Conservation (phyloP, 106 monocot genomes). For the Xerophyta viscosa region DNA sequence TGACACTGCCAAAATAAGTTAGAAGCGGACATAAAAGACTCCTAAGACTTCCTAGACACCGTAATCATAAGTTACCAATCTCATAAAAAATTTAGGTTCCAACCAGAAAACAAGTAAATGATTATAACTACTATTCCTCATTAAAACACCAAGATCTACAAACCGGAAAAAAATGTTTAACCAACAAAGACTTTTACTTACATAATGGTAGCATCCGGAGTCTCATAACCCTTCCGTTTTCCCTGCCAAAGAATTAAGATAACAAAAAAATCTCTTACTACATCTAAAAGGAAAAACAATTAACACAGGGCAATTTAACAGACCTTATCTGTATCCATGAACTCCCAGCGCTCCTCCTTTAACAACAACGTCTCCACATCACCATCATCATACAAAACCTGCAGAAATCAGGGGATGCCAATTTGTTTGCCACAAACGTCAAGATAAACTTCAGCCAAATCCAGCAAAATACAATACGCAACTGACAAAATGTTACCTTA, state of each 20-base stretch:
- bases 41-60: too few relatives aligned
- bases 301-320: neutral
- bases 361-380: slow-evolving; percentile 41
- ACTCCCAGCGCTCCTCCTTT: slow-evolving; percentile 40
- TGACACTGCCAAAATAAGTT: too few relatives aligned
- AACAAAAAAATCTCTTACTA: neutral
- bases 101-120: too few relatives aligned
- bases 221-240: neutral
- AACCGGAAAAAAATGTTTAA: too few relatives aligned
- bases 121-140: too few relatives aligned
- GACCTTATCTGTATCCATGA: slow-evolving; percentile 13
- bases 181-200: neutral
- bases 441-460: neutral
- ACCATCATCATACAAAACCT: slow-evolving; percentile 62
- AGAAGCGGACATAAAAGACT: too few relatives aligned
- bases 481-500: slow-evolving; percentile 21
- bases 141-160: too few relatives aligned
- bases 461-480: neutral
- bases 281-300: neutral
- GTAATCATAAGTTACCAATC: too few relatives aligned
- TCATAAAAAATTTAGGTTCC: too few relatives aligned
- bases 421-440: neutral
- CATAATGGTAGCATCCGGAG: neutral
- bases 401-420: neutral
- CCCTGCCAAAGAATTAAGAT: neutral